phyloP scores from a whole-genome alignment of 2,329 filamentous ascomycete genomes.

The Fusarium decemcellulare region DNA sequence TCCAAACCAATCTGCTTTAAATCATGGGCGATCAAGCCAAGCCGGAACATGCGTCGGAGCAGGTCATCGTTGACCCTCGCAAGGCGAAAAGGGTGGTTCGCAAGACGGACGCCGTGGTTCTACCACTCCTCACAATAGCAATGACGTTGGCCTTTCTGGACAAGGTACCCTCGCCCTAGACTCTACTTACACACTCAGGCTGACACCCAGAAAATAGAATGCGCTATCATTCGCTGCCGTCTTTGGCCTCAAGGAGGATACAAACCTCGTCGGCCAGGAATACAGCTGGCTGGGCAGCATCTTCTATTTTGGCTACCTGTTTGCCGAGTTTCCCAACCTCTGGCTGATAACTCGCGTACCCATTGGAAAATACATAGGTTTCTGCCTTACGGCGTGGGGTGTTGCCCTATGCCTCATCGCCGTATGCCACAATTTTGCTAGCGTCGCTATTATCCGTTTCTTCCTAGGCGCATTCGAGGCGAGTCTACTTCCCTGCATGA shows the following conservation, averaged over 20 bases:
- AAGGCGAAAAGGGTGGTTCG: background rate
- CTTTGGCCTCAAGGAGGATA: conserved; percentile 40
- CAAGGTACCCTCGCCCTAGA: background rate
- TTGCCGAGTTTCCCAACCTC: conserved; percentile 61
- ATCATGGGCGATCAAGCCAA: background rate
- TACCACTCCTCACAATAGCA: conserved; percentile 16
- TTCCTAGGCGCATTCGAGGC: conserved; percentile 50
- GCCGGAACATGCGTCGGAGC: background rate
- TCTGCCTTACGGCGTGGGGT: conserved; percentile 42
- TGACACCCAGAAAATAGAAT: conserved; percentile 5
- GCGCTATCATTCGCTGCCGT: conserved; percentile 34
- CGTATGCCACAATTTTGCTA: conserved; percentile 40
- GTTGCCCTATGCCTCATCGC: conserved; percentile 44
- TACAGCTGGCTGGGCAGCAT: conserved; percentile 74
- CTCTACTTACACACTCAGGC: fast-evolving
- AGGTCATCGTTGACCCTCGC: background rate
- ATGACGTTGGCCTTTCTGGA: conserved; percentile 16
- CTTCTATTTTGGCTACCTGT: conserved; percentile 62
- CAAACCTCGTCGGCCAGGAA: conserved; percentile 56
- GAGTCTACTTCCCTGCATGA: conserved; percentile 45
- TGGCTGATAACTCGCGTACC: conserved; percentile 41
- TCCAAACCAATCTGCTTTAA: background rate
- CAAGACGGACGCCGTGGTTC: conserved; percentile 24
- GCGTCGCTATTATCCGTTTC: conserved; percentile 46
- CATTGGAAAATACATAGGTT: conserved; percentile 37